Conservation (phyloP, 495 filamentous ascomycete genomes). For the Chaetomidium leptoderma region DNA sequence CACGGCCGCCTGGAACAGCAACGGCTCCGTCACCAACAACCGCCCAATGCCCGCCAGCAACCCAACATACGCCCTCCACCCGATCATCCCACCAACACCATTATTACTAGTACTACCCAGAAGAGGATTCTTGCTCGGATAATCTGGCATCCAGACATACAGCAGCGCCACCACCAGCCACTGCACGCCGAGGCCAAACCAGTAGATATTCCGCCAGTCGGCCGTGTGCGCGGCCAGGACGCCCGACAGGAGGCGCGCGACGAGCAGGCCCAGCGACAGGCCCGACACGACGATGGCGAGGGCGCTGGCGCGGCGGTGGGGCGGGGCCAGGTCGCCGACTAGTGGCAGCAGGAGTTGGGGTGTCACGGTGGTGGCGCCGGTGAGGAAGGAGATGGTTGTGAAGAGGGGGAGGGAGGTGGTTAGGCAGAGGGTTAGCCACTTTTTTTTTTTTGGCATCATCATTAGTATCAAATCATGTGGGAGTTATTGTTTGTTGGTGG, state of each 20-base stretch:
- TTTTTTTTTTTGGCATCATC: not conserved
- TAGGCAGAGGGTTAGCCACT: conserved; percentile 67
- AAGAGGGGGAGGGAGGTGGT: conserved; percentile 63
- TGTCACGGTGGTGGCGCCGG: conserved; percentile 72
- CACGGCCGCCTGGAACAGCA: conserved; percentile 57
- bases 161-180: conserved; percentile 61
- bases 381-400: conserved; percentile 63
- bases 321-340: conserved; percentile 74
- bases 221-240: conserved; percentile 67
- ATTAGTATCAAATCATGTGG: not conserved
- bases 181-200: conserved; percentile 72
- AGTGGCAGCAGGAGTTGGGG: conserved; percentile 83
- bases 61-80: conserved; percentile 58
- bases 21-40: conserved; percentile 58
- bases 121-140: conserved; percentile 72
- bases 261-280: conserved; percentile 69
- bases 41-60: conserved; percentile 61
- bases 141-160: conserved; percentile 76
- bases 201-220: conserved; percentile 74
- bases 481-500: not conserved
- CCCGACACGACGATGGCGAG: conserved; percentile 71
- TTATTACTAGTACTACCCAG: not conserved
- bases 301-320: conserved; percentile 62
- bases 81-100: too few relatives aligned
- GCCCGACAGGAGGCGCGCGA: conserved; percentile 73